These are phyloP conservation scores for Aspergillus costaricaensis DNA, from an alignment of 2,329 filamentous ascomycete species.

Conservation along the genomic window DNA sequence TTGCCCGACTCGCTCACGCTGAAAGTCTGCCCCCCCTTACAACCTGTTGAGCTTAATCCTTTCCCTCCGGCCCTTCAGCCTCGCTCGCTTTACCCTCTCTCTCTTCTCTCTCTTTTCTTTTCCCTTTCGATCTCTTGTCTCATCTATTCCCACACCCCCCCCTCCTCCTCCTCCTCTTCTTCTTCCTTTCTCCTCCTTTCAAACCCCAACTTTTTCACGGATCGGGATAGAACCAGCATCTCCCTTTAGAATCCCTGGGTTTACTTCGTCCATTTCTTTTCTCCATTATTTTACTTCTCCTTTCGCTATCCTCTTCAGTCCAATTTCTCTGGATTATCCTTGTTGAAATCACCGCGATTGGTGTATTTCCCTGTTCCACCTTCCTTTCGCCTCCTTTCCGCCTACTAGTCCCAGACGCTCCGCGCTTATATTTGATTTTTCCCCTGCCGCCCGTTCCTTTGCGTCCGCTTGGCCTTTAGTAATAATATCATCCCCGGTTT, in stretches of 20 bases:
- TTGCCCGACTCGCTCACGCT: conserved; percentile 2
- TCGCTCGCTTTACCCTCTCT: conserved; percentile 10
- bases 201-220: conserved; percentile 1
- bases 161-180: background rate
- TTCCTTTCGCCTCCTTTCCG: conserved; percentile 25
- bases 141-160: background rate
- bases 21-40: conserved; percentile 8
- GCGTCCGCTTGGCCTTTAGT: conserved; percentile 15
- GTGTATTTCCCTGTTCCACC: conserved; percentile 18
- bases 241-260: background rate
- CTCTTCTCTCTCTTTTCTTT: conserved; percentile 2
- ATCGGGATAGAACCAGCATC: conserved; percentile 8
- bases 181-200: background rate
- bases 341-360: conserved; percentile 8
- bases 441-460: conserved; percentile 18
- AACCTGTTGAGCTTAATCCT: conserved; percentile 15
- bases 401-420: conserved; percentile 19
- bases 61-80: conserved; percentile 8
- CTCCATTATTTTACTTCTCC: background rate
- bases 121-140: conserved; percentile 1
- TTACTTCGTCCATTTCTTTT: background rate
- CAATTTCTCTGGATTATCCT: conserved; percentile 5
- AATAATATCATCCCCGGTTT: conserved; percentile 16
- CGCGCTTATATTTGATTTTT: conserved; percentile 21
- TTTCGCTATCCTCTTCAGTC: conserved; percentile 1